Conservation (phyloP, 768 basidiomycete genomes). For the Mycena latifolia region DNA sequence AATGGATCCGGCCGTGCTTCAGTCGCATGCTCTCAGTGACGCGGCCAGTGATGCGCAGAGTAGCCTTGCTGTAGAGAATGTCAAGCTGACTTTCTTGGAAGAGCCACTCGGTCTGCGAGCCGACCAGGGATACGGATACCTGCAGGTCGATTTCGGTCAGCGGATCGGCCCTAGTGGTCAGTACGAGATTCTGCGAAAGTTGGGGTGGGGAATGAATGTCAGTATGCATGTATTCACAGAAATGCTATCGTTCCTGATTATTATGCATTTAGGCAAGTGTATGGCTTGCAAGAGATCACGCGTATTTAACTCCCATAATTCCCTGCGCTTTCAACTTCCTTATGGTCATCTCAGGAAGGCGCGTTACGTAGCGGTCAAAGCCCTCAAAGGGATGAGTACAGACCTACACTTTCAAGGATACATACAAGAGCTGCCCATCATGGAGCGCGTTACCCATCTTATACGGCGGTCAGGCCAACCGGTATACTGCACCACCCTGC, state of each 20-base stretch:
- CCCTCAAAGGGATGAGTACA: conserved; percentile 14
- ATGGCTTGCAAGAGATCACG: conserved; percentile 20
- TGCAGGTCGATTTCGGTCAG: conserved; percentile 13
- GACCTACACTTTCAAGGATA: conserved; percentile 3
- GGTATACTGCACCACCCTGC: conserved; percentile 24
- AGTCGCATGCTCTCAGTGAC: neutral
- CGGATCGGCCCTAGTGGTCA: conserved; percentile 7
- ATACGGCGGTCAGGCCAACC: conserved; percentile 3
- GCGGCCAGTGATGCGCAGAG: neutral
- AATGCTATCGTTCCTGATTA: no score
- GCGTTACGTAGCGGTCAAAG: conserved; percentile 14
- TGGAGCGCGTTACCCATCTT: conserved; percentile 6
- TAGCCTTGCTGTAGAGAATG: conserved; percentile 4
- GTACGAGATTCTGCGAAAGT: conserved; percentile 19
- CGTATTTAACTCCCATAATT: neutral
- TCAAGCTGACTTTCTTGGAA: conserved; percentile 14
- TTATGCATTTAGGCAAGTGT: conserved; percentile 8
- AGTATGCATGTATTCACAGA: neutral
- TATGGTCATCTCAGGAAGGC: neutral
- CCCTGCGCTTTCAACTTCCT: neutral
- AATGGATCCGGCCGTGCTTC: neutral
- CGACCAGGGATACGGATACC: conserved; percentile 18
- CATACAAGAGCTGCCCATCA: conserved; percentile 10
- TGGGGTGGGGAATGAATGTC: conserved; percentile 24
- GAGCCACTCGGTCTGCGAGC: conserved; percentile 20